Base-by-base conservation (phyloP, 2,329 filamentous ascomycete species). In the Claviceps africana region DNA sequence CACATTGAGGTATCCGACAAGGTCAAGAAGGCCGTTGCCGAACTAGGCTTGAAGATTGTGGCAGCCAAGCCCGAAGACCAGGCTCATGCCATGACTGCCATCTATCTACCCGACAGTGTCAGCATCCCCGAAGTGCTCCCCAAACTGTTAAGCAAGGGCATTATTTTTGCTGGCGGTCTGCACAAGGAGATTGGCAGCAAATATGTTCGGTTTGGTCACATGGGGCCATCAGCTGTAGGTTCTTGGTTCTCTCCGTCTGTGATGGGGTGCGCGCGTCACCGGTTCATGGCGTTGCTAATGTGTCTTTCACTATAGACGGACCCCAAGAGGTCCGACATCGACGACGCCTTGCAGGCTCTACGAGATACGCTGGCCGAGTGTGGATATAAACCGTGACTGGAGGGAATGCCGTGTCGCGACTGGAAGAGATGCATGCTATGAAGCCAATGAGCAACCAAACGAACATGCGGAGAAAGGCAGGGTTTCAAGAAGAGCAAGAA, bases 11-110 rank as follows among this genome's bases (percentile, higher is more conserved):
- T 82, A 8, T 95, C 88, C 1, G 81, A 93, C 68, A 85, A 82
- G 67, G 81, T 97, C 66, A 97, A 98, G 79, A 81, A 87, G 65
- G 81, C 86, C 19, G 76, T 96, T 50, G 71, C 80, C 5, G 84
- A 86, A 50, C 75, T 97, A 37, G 93, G 93, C 4, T 76, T 98
- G 54, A 86, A 88, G 72, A 86, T 96, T 66, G 77, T 98, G 39
- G 90, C 93, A 22, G 70, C 79, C 37, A 86, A 91, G 67, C 85
- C 86, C 0, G 88, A 91, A 62, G 86, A 95, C 69, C 91, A 97
- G 72, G 89, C 93, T 43, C 91, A 95, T 67, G 89, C 87, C 62
- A 98, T 98, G 93, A 98, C 93, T 3, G 91, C 93, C 54, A 93
- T 98, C 59, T 96, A 93, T 70, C 78, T 98, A 52, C 93, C 93